Conservation (phyloP, 2,329 filamentous ascomycete genomes). For the Gaeumannomyces sp. region DNA sequence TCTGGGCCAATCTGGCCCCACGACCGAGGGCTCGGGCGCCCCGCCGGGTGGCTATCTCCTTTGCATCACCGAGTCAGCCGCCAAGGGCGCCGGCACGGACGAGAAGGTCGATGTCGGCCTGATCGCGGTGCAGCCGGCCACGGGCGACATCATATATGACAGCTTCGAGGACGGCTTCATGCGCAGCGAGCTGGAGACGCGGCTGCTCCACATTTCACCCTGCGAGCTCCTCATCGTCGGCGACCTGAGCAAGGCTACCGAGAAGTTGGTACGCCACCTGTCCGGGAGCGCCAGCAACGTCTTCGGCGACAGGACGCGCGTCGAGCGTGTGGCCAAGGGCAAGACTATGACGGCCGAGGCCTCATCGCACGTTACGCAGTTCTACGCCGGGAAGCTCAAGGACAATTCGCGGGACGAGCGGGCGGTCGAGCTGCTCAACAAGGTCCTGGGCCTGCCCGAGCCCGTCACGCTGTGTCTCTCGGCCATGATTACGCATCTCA, state of each 20-base stretch:
- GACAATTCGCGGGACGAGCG: constrained; percentile 47
- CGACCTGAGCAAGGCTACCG: constrained; percentile 80
- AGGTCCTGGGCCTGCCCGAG: constrained; percentile 78
- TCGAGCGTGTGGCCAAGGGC: constrained; percentile 69
- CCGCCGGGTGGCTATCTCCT: constrained; percentile 79
- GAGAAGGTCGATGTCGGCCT: constrained; percentile 91
- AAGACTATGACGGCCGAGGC: constrained; percentile 81
- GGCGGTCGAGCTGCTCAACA: constrained; percentile 67
- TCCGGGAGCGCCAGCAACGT: constrained; percentile 86
- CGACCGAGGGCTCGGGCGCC: constrained; percentile 36
- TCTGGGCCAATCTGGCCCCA: constrained; percentile 64
- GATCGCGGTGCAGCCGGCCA: constrained; percentile 89
- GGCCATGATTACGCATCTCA: constrained; percentile 90
- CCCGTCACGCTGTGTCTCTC: constrained; percentile 87
- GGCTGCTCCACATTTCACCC: constrained; percentile 90
- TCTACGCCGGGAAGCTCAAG: constrained; percentile 84
- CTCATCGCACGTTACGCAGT: constrained; percentile 82
- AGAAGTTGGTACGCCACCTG: constrained; percentile 86
- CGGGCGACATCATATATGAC: constrained; percentile 93
- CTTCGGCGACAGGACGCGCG: constrained; percentile 82
- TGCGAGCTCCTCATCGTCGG: constrained; percentile 94
- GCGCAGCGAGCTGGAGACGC: constrained; percentile 90
- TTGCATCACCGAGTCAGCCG: constrained; percentile 80
- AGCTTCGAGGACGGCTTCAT: constrained; percentile 97
- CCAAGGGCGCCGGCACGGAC: constrained; percentile 75